Evolutionary conservation across 2,329 filamentous ascomycete species (phyloP).

Genomic region (Huntiella abstrusa): DNA sequence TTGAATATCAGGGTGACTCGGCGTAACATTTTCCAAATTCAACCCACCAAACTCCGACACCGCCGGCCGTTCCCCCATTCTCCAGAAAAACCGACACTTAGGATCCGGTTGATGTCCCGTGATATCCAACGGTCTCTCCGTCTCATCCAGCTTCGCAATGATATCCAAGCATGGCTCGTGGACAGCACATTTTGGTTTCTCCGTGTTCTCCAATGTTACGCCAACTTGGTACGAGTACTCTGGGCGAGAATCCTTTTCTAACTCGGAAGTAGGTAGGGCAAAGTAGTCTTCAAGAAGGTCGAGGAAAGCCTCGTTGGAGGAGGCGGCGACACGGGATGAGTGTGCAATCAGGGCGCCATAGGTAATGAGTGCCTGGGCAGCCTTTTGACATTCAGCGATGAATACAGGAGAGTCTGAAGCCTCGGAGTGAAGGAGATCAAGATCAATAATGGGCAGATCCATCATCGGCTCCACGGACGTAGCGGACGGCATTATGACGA

Average conservation of each 20-base stretch:
- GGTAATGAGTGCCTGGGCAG: conserved; percentile 36
- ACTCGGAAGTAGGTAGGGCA: conserved; percentile 30
- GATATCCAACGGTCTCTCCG: conserved; percentile 39
- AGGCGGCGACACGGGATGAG: conserved; percentile 37
- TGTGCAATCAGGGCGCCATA: conserved; percentile 42
- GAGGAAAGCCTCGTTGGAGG: conserved; percentile 37
- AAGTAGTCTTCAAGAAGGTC: conserved; percentile 48
- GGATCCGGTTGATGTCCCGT: conserved; percentile 36
- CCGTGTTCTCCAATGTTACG: conserved; percentile 43
- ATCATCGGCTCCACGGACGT: conserved; percentile 19
- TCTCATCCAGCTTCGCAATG: conserved; percentile 33
- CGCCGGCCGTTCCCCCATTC: conserved; percentile 31
- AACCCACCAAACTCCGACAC: conserved; percentile 34
- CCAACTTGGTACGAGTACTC: conserved; percentile 41
- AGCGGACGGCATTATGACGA: not conserved
- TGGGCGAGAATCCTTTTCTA: conserved; percentile 34
- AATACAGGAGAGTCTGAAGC: conserved; percentile 24
- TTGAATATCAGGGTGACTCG: conserved; percentile 28
- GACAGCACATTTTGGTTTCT: conserved; percentile 44
- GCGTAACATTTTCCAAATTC: conserved; percentile 36
- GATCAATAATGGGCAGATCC: conserved; percentile 40
- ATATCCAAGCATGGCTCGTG: conserved; percentile 40
- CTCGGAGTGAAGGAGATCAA: conserved; percentile 34
- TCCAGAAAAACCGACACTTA: conserved; percentile 46
- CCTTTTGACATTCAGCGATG: conserved; percentile 32